Percentiles rank a stretch among this genome's conserved stretches.
Conservation (phyloP, 2,329 filamentous ascomycete species). For the Hirsutella rhossiliensis region DNA sequence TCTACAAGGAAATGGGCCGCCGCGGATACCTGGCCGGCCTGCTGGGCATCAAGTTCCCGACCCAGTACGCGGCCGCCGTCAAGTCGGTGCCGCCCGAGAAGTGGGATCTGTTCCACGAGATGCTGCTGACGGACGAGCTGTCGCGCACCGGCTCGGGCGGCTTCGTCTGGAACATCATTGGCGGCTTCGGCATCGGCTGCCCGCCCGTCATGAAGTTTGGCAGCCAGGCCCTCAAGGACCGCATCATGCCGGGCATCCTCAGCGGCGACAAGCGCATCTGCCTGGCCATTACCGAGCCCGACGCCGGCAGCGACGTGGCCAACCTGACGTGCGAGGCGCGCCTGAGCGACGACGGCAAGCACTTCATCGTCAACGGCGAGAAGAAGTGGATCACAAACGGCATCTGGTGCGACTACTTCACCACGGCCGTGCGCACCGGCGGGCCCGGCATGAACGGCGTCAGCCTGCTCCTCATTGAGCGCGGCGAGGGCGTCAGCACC, state of each 20-base stretch:
- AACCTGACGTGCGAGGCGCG: constrained; percentile 95
- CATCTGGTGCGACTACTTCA: constrained; percentile 95
- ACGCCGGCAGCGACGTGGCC: constrained; percentile 89
- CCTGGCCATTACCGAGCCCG: constrained; percentile 91
- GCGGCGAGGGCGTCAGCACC: constrained; percentile 78
- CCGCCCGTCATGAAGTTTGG: constrained; percentile 90
- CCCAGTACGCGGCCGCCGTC: constrained; percentile 60
- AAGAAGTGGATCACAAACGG: constrained; percentile 99
- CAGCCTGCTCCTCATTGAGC: constrained; percentile 83
- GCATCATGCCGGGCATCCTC: constrained; percentile 79
- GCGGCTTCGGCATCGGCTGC: constrained; percentile 91
- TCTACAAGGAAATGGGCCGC: constrained; percentile 94
- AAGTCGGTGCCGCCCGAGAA: constrained; percentile 73
- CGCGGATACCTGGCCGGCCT: constrained; percentile 89
- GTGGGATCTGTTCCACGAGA: constrained; percentile 98
- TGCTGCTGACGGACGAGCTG: constrained; percentile 89
- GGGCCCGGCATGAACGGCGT: constrained; percentile 86
- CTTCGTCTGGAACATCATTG: constrained; percentile 93
- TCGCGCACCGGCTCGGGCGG: constrained; percentile 82
- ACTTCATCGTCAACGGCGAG: constrained; percentile 98
- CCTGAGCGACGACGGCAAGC: constrained; percentile 87
- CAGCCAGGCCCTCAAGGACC: constrained; percentile 70
- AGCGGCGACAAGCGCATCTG: constrained; percentile 95
- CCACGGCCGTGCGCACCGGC: constrained; percentile 85
- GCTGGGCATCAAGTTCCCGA: constrained; percentile 72